Evolutionary conservation across 306 rosid genomes (phyloP), one percentile per base, ranked within the genome.

Genomic region (Cucurbita moschata): DNA sequence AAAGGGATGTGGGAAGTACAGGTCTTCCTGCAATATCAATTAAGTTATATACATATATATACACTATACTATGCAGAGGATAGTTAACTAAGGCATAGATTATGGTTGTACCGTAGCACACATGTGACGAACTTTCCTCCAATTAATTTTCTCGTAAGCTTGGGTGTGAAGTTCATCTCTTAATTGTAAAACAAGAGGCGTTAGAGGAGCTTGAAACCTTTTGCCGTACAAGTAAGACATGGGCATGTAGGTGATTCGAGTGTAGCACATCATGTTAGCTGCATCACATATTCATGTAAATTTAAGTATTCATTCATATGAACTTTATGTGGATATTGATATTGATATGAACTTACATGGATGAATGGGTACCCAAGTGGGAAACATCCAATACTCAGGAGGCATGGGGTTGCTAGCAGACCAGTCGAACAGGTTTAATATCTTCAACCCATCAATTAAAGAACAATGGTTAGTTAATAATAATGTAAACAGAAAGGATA

Each of bases 181-280:
- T 23, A 78, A 56, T 37, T 73, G 11, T 14, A 73, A 37, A 55
- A 78, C 14, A 21, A 73, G 81, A 54, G 81, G 60, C 4, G 81
- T 73, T n/a, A 78, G n/a, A 4, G 78, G 75, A 5, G 75, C 81
- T 4, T 64, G 78, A 18, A 65, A 65, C 47, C 77, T 72, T 15
- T 81, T 35, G 21, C 77, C 76, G 5, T 67, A 60, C 30, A 77
- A 43, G 14, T 78, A 77, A 4, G 80, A 70, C 75, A 77, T 77
- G 4, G 80, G 71, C 68, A 77, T 69, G 60, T 77, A 77, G 0
- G 75, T 55, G 43, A 77, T 44, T 42, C 84, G 76, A 40, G 73
- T 18, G 23, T 77, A 81, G 79, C 81, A 74, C 81, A 73, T 62
- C 60, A 81, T 72, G 42, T 77, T 81, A 0, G 79, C 84, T 77